Conservation (phyloP, 257 asterid genomes). For the Pogostemon cablin region DNA sequence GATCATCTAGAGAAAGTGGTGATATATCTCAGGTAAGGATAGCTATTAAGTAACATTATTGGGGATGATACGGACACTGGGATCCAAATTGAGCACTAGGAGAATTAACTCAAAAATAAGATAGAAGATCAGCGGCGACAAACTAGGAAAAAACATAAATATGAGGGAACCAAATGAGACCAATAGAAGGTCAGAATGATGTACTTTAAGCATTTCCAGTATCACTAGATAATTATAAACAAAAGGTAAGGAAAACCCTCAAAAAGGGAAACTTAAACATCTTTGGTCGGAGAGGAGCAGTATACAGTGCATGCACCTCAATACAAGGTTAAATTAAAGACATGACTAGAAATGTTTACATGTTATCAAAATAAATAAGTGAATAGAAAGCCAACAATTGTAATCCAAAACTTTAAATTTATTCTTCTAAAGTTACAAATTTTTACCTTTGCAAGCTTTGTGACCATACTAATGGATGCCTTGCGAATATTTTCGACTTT, state of each 20-base stretch:
- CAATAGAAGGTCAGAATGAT: neutral
- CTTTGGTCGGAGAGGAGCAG: slow-evolving; percentile 15
- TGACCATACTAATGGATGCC: slow-evolving; percentile 88
- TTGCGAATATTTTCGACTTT: slow-evolving; percentile 88
- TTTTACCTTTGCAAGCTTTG: slow-evolving; percentile 84
- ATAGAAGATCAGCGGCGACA: slow-evolving; percentile 6
- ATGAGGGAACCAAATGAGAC: neutral
- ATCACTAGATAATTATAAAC: neutral
- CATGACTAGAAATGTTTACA: slow-evolving; percentile 24
- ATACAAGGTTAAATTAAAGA: slow-evolving; percentile 20
- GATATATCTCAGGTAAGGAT: slow-evolving; percentile 1
- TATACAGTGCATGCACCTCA: slow-evolving; percentile 21
- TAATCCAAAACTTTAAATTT: neutral
- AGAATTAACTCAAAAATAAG: slow-evolving; percentile 7
- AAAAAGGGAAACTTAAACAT: slow-evolving; percentile 18
- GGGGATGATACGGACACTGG: slow-evolving; percentile 11
- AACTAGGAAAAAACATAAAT: neutral
- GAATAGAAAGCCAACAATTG: slow-evolving; percentile 19
- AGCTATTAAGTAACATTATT: neutral
- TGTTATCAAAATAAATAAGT: slow-evolving; percentile 6
- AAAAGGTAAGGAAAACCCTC: slow-evolving; percentile 15
- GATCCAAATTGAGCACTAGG: slow-evolving; percentile 12
- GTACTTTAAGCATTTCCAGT: neutral
- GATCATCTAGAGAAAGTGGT: slow-evolving; percentile 9
- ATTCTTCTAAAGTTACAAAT: slow-evolving; percentile 23